Percentiles rank a stretch among this genome's conserved stretches.
Evolutionary conservation across 305 asterid species (phyloP).

Genomic region (Solanum aculeatissimum): DNA sequence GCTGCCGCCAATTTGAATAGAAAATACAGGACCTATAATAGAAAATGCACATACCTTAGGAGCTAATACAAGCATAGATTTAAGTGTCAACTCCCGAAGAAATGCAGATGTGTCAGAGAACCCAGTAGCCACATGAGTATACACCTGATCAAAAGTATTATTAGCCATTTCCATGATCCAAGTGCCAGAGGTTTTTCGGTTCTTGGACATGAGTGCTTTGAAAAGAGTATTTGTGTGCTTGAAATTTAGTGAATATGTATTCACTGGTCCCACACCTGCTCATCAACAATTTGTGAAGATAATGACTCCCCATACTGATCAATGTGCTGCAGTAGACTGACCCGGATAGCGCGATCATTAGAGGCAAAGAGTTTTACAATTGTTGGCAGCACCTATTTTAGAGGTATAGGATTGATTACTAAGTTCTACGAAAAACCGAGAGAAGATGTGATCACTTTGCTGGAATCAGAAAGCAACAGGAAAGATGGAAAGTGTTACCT

Average conservation of each 20-base stretch:
- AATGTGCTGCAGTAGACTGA: slow-evolving; percentile 86
- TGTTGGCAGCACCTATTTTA: slow-evolving; percentile 64
- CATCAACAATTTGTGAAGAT: slow-evolving; percentile 83
- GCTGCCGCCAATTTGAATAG: neutral
- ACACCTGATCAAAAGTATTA: slow-evolving; percentile 41
- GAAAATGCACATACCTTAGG: slow-evolving; percentile 61
- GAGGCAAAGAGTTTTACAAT: slow-evolving; percentile 83
- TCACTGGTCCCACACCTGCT: slow-evolving; percentile 32
- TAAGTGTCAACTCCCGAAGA: slow-evolving; percentile 86
- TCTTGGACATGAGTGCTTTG: neutral
- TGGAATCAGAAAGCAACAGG: neutral
- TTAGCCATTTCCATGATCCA: neutral
- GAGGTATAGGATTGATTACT: neutral
- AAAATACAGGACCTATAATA: neutral
- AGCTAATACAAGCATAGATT: slow-evolving; percentile 95
- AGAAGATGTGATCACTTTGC: neutral
- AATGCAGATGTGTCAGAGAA: slow-evolving; percentile 93
- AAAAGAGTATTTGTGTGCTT: neutral
- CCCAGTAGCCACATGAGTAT: slow-evolving; percentile 90
- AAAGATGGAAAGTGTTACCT: slow-evolving; percentile 28
- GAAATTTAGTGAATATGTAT: neutral
- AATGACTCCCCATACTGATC: slow-evolving; percentile 92
- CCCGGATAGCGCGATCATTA: slow-evolving; percentile 85
- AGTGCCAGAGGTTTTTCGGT: neutral
- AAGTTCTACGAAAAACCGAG: neutral